A percentile compares a stretch with the other conserved stretches of the same genome.
These are phyloP conservation scores for Acanthamoeba triangularis DNA, from an alignment of 208 protist genomes.

Conservation along the genomic window DNA sequence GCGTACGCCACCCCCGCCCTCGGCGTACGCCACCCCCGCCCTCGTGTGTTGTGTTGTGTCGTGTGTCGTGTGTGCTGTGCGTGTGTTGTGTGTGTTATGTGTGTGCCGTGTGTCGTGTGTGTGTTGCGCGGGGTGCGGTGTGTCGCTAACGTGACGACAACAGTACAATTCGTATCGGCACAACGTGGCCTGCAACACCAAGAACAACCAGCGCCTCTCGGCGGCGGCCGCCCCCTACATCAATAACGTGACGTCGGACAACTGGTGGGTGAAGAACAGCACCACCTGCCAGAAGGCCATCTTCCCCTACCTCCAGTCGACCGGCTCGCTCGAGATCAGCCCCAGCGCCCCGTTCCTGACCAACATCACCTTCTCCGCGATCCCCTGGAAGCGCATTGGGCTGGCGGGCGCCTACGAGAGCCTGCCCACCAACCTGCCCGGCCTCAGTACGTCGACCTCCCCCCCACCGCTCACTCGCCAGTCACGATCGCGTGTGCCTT, in stretches of 20 bases:
- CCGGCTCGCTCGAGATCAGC: neutral
- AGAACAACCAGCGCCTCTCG: neutral
- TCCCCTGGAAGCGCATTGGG: constrained; percentile 48
- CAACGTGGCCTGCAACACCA: constrained; percentile 3
- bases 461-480: too few species aligned
- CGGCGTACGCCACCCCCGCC: neutral
- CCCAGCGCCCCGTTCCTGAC: neutral
- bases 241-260: neutral
- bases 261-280: constrained; percentile 8
- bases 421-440: neutral
- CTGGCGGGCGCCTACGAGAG: neutral
- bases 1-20: neutral
- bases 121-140: too few species aligned
- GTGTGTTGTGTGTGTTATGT: neutral
- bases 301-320: neutral
- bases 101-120: too few species aligned
- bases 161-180: neutral
- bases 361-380: constrained; percentile 34
- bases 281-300: constrained; percentile 7
- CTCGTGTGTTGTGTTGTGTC: neutral
- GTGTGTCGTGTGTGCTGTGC: neutral
- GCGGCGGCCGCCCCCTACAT: neutral
- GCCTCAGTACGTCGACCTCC: constrained; percentile 23
- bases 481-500: too few species aligned
- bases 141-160: neutral